Evolutionary conservation across 1,284 basidiomycete species (phyloP).

Genomic region (Moniliella sp.): DNA sequence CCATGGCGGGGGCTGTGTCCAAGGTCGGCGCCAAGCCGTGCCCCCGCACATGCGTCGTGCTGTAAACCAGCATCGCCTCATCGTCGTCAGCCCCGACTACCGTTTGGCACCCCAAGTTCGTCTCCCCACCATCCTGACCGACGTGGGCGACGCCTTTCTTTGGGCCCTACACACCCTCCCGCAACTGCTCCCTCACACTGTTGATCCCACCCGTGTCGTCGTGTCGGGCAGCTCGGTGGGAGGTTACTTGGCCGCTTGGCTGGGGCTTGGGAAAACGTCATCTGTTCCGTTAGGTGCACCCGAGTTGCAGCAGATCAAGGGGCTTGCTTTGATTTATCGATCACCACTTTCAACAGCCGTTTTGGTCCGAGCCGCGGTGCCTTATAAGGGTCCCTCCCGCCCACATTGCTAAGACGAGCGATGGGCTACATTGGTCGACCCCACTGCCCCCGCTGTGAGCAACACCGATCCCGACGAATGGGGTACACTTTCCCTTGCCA

Average conservation of each 20-base stretch:
- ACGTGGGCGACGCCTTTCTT: conserved; percentile 8
- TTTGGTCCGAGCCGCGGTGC: conserved; percentile 10
- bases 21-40: conserved; percentile 8
- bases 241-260: conserved; percentile 11
- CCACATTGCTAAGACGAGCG: not conserved
- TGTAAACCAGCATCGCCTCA: conserved; percentile 10
- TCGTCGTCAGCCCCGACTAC: conserved; percentile 12
- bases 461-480: conserved; percentile 4
- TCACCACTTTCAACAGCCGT: conserved; percentile 11
- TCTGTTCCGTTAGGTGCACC: too few species aligned
- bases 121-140: conserved; percentile 9
- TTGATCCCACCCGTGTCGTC: conserved; percentile 7
- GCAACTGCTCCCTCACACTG: too few species aligned
- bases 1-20: conserved; percentile 13
- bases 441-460: conserved; percentile 6
- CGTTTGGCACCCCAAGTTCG: conserved; percentile 11
- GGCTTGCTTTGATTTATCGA: conserved; percentile 10
- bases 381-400: conserved; percentile 1
- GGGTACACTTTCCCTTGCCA: conserved; percentile 4
- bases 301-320: conserved; percentile 6
- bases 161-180: conserved; percentile 8
- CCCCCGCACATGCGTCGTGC: conserved; percentile 10
- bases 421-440: conserved; percentile 6
- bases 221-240: conserved; percentile 11
- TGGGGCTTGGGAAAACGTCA: conserved; percentile 11